Percentiles rank a stretch among this genome's conserved stretches.
Conservation (phyloP, 2,329 filamentous ascomycete species). For the Exophiala phaeomuriformis region DNA sequence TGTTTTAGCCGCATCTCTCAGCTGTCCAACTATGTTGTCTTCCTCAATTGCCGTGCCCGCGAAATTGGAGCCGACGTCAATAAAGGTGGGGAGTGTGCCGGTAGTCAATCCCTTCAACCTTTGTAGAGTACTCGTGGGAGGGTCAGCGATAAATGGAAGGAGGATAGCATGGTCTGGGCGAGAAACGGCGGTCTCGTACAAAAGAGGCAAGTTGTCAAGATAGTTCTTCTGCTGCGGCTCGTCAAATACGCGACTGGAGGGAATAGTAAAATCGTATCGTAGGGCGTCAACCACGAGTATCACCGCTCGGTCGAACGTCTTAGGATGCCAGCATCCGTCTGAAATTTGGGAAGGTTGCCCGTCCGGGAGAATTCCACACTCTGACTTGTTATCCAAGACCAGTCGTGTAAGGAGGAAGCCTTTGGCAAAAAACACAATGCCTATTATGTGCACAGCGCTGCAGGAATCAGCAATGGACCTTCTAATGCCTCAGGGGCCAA, state of each 20-base stretch:
- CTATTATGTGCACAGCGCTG: conserved; percentile 65
- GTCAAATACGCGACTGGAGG: conserved; percentile 48
- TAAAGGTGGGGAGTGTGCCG: conserved; percentile 86
- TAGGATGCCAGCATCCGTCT: conserved; percentile 90
- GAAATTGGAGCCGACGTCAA: conserved; percentile 92
- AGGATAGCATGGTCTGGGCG: conserved; percentile 78
- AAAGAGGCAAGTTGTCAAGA: conserved; percentile 78
- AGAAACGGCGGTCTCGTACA: conserved; percentile 72
- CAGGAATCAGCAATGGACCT: conserved; percentile 7
- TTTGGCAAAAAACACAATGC: conserved; percentile 86
- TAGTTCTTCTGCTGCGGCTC: conserved; percentile 54
- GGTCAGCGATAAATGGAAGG: conserved; percentile 92
- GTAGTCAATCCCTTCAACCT: conserved; percentile 90
- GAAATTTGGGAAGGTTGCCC: conserved; percentile 37
- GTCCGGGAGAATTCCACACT: conserved; percentile 59
- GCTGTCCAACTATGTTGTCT: conserved; percentile 65
- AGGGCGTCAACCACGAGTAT: conserved; percentile 87
- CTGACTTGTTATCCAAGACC: conserved; percentile 68
- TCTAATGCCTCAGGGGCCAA: background rate
- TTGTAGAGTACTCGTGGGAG: conserved; percentile 88
- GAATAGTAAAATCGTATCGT: conserved; percentile 93
- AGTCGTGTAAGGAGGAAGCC: conserved; percentile 87
- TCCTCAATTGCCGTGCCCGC: conserved; percentile 92
- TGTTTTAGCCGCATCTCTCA: conserved; percentile 60
- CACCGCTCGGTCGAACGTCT: conserved; percentile 84